A percentile compares a stretch with the other conserved stretches of the same genome.
phyloP scores from a whole-genome alignment of 148 eudicot genomes.

The Camellia japonica region DNA sequence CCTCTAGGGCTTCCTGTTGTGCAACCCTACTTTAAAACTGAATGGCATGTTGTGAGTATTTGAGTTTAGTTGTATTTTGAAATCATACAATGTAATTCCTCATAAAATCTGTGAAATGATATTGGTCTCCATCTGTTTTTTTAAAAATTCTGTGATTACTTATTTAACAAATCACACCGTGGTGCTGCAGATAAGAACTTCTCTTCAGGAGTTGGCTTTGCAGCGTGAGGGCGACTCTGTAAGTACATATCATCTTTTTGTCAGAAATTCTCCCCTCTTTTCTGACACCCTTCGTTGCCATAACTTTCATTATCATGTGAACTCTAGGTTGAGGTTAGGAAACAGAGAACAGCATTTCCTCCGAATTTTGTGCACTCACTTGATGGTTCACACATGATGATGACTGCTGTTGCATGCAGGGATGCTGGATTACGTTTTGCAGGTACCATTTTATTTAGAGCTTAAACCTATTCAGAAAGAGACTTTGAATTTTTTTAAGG shows the following conservation, averaged over 20 bases:
- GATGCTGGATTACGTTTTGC: conserved; percentile 91
- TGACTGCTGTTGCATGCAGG: conserved; percentile 89
- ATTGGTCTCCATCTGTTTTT: background rate
- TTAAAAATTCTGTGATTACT: background rate
- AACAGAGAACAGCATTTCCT: conserved; percentile 88
- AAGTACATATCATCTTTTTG: conserved; percentile 23
- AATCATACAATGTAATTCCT: background rate
- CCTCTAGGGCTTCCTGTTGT: conserved; percentile 93
- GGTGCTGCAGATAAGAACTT: conserved; percentile 66
- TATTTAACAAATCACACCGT: conserved; percentile 6
- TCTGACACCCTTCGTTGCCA: conserved; percentile 2
- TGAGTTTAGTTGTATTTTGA: background rate
- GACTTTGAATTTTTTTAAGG: background rate
- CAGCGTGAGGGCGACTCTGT: conserved; percentile 67
- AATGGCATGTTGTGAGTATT: conserved; percentile 65
- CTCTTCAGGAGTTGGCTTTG: conserved; percentile 79
- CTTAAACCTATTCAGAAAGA: background rate
- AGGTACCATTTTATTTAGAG: conserved; percentile 22
- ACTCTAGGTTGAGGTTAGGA: conserved; percentile 59
- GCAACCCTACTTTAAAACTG: conserved; percentile 79
- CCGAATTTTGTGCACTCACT: conserved; percentile 93
- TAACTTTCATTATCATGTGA: conserved; percentile 15
- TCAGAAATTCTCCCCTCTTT: background rate
- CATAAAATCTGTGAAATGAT: background rate
- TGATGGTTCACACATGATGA: conserved; percentile 97